These are phyloP conservation scores for Crucibulum laeve DNA, from an alignment of 768 basidiomycete genomes.

Conservation along the genomic window DNA sequence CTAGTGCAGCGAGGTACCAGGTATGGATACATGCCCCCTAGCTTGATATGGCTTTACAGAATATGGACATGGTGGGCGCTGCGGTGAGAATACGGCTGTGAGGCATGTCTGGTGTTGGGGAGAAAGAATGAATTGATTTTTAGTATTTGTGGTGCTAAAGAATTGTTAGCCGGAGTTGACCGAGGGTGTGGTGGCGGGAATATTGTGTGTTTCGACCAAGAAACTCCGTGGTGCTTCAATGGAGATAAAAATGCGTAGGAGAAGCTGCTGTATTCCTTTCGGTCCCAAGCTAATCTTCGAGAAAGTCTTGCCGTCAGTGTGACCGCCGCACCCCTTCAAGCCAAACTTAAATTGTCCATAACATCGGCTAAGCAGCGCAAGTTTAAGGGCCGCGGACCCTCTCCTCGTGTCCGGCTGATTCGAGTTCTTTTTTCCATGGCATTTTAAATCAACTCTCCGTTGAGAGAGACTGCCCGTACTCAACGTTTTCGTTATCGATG, in stretches of 20 bases:
- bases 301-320: constrained; percentile 38
- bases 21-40: constrained; percentile 29
- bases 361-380: constrained; percentile 41
- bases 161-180: constrained; percentile 17
- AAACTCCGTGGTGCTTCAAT: constrained; percentile 23
- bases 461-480: constrained; percentile 18
- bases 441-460: constrained; percentile 46
- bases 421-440: constrained; percentile 64
- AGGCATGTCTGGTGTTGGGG: constrained; percentile 15
- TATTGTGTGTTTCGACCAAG: constrained; percentile 21
- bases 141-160: not conserved
- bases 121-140: constrained; percentile 16
- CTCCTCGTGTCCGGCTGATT: constrained; percentile 65
- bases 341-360: constrained; percentile 49
- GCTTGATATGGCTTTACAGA: constrained; percentile 30
- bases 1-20: constrained; percentile 24
- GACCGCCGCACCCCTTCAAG: constrained; percentile 42
- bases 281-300: constrained; percentile 34
- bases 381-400: constrained; percentile 52
- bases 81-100: constrained; percentile 35
- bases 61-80: constrained; percentile 32
- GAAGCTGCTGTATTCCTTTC: constrained; percentile 22
- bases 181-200: constrained; percentile 22
- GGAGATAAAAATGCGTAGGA: constrained; percentile 33
- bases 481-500: constrained; percentile 26